Base-by-base conservation (phyloP, 352 stramenopile genomes). In the Globisporangium takayamanum region DNA sequence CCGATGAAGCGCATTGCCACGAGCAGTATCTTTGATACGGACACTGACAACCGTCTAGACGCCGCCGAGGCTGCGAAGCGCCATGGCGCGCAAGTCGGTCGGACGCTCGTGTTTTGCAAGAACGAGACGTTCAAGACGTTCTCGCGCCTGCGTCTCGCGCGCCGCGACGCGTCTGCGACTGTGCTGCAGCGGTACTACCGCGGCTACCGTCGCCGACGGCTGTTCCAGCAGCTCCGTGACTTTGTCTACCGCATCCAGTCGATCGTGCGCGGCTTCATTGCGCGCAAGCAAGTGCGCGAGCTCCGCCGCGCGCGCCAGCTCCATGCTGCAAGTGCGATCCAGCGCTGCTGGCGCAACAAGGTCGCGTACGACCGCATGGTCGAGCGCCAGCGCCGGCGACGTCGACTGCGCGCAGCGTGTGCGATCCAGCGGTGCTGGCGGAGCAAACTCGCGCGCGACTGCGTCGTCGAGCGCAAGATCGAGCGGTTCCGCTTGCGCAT, bases 71-170 rank as follows among this genome's bases (percentile, higher is more conserved):
- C 37, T 37, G 59, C 46, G 28, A 53, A 66, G 11, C 63, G 65
- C 26, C 69, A 72, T 16, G 73, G 77, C 46, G 74, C 85, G 6
- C 79, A 89, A 50, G 68, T 89, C 18, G 76, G 79, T 51, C 80
- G 71, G 41, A 85, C 76, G 22, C 56, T 87, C 5, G 74, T 89
- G 11, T 89, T 89, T 64, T 89, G 64, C 66, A 82, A 83, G 59
- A 81, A 73, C 2, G 72, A 66, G 22, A 73, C 64, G 28, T 88
- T 81, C 68, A 84, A 83, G 50, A 57, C 67, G 15, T 75, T 88
- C 41, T 80, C 62, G 48, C 73, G 66, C 18, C 76, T 85, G 30
- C 76, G 78, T 2, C 52, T 78, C 7, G 69, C 76, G 28, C 50
- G 81, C 14, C 65, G 71, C 14, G 69, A 62, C 12, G 59, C 67